Evolutionary conservation across 2,329 filamentous ascomycete species (phyloP), one percentile per base, ranked within the genome.

Genomic region (Colletotrichum sp.): DNA sequence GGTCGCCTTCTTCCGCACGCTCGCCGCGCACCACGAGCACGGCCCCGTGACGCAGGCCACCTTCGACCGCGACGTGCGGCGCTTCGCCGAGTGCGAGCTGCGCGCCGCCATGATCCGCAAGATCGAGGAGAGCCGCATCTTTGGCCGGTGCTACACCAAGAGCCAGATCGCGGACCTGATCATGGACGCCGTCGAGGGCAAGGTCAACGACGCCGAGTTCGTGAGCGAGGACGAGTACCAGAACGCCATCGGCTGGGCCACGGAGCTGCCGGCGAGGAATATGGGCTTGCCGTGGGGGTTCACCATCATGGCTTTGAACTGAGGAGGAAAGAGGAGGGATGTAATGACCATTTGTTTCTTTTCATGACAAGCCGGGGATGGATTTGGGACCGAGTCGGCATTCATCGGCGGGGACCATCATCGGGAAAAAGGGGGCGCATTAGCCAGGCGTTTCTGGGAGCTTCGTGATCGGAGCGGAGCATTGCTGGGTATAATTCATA

Each of bases 251-350:
- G 79, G 80, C 60, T 80, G 79, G 69, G 80, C 80, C 7, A 80
- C 80, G 34, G 80, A 82, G 75, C 78, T 83, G 39, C 80, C 80
- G 15, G 81, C 81, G 61, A 80, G 82, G 74, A 83, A 84, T 48
- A 85, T 85, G 79, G 84, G 84, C 1, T 58, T 84, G 71, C 84
- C 83, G 1, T 82, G 83, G 79, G 84, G 84, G 1, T 84, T 86
- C 70, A 82, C 80, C 13, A 84, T 86, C 69, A 81, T 86, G 81
- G 79, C 82, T 2, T 34, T 86, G 66, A 85, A 85, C 77, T 85
- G 66, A 79, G 69, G 27, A 22, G n/a, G 43, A 0, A 48, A 22
- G n/a, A 48, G 3, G 27, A 10, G 30, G 18, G n/a, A 58, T 60
- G n/a, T 72, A 52, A 69, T 68, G 60, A 43, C 28, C 25, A 28